Evolutionary conservation across 345 rosid species (phyloP), one percentile per base, ranked within the genome.

Genomic region (Boechera stricta): DNA sequence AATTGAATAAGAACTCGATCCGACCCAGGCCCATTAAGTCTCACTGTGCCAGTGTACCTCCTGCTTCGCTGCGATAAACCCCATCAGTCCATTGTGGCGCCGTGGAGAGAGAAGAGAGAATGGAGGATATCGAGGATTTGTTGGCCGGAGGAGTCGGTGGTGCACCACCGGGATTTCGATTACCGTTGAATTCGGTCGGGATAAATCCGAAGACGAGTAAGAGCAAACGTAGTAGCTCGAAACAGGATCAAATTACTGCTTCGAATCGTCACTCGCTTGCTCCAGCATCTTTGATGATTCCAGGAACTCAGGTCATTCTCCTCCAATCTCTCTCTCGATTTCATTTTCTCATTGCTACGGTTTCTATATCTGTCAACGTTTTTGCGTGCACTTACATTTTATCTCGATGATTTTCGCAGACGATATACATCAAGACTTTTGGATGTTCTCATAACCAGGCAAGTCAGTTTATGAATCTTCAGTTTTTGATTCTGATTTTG

Each of bases 391-490:
- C 52, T 45, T 9, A 58, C 60, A 18, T 36, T 35, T 64, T 10
- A 11, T 54, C 18, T 10, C 49, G 70, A 28, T 47, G 26, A 10
- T 55, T 78, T 72, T 39, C 71, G 71, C 86, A 91, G 96, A 87
- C 86, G 1, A 90, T 91, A 57, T 90, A 86, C 82, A 76, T 91
- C 74, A 94, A 90, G 89, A 91, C 98, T 5, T 91, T 94, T 75
- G 98, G 98, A 69, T 94, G 98, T 85, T 94, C 98, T 0, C 98
- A 94, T 83, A 91, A 91, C 73, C 91, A 87, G 94, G 97, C 86
- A 79, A 86, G 89, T 80, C 39, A 11, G 5, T 32, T 45, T 2
- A 24, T 54, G 2, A 36, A 58, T 57, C 61, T 56, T 36, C 15
- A 32, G 2, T 16, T 3, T 64, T 56, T 4, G 47, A 29, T 77